These are phyloP conservation scores for Allantophomopsis lycopodina DNA, from an alignment of 2,329 filamentous ascomycete genomes.

Conservation along the genomic window DNA sequence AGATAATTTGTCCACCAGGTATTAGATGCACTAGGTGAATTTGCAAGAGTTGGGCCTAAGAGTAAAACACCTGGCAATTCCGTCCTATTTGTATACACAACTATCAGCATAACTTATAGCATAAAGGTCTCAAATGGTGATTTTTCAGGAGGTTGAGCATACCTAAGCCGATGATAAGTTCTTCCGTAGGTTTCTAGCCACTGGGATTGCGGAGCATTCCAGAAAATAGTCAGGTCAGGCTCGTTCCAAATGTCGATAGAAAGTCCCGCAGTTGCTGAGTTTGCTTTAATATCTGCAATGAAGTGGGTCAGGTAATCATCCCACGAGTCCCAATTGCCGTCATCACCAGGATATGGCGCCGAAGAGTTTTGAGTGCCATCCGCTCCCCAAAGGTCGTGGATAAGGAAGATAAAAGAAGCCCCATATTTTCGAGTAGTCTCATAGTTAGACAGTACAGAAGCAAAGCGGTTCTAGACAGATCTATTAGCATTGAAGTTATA, in stretches of 20 bases:
- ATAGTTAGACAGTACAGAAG: slow-evolving; percentile 30
- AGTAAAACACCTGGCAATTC: slow-evolving; percentile 4
- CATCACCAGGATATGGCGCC: slow-evolving; percentile 30
- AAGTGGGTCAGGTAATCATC: slow-evolving; percentile 27
- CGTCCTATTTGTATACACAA: neutral
- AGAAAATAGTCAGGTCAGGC: slow-evolving; percentile 24
- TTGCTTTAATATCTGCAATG: slow-evolving; percentile 22
- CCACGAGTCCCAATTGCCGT: slow-evolving; percentile 30
- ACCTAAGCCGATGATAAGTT: slow-evolving; percentile 23
- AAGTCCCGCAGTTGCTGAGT: slow-evolving; percentile 22
- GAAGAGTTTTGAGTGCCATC: slow-evolving; percentile 25
- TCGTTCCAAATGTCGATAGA: slow-evolving; percentile 40
- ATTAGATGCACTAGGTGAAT: slow-evolving; percentile 17
- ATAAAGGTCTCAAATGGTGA: neutral
- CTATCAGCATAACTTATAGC: neutral
- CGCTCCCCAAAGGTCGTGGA: slow-evolving; percentile 32
- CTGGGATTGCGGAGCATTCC: slow-evolving; percentile 23
- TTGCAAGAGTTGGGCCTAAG: slow-evolving; percentile 24
- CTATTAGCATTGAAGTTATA: neutral
- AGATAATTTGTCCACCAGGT: slow-evolving; percentile 27
- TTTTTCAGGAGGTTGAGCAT: slow-evolving; percentile 3
- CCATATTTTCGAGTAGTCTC: slow-evolving; percentile 25
- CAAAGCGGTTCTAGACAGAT: slow-evolving; percentile 19
- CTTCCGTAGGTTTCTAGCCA: slow-evolving; percentile 25
- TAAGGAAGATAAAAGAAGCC: slow-evolving; percentile 29